phyloP scores from a whole-genome alignment of 2,329 filamentous ascomycete species.

The Blastomyces parvus region DNA sequence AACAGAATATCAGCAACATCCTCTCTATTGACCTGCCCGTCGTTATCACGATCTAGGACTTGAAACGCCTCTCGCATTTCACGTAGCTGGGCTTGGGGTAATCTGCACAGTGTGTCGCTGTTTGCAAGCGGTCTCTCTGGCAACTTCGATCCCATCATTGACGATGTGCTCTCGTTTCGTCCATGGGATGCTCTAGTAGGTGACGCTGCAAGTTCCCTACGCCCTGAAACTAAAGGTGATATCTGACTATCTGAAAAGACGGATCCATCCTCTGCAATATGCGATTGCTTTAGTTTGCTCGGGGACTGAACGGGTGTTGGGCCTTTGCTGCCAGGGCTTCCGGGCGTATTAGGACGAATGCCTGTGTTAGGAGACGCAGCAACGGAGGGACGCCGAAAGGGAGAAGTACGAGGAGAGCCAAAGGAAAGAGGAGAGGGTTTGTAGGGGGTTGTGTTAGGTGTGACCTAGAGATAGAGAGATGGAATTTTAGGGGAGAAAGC shows the following conservation, averaged over 20 bases:
- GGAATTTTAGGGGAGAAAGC: background rate
- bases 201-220: slow-evolving; percentile 32
- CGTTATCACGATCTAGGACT: slow-evolving; percentile 81
- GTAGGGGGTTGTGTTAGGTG: slow-evolving; percentile 51
- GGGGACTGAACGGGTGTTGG: slow-evolving; percentile 38
- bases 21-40: slow-evolving; percentile 69
- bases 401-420: slow-evolving; percentile 59
- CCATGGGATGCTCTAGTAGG: slow-evolving; percentile 30
- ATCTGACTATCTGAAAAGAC: slow-evolving; percentile 22
- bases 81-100: slow-evolving; percentile 74
- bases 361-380: slow-evolving; percentile 46
- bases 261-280: slow-evolving; percentile 36
- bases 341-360: slow-evolving; percentile 38
- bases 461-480: slow-evolving; percentile 21
- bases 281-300: slow-evolving; percentile 40
- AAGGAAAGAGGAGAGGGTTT: slow-evolving; percentile 65
- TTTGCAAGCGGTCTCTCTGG: slow-evolving; percentile 20
- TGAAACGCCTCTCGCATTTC: slow-evolving; percentile 88
- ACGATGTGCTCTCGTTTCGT: slow-evolving; percentile 21
- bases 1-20: slow-evolving; percentile 81
- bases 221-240: slow-evolving; percentile 28
- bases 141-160: slow-evolving; percentile 22
- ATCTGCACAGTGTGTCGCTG: slow-evolving; percentile 12
- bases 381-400: slow-evolving; percentile 55
- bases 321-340: slow-evolving; percentile 36